Percentiles rank a stretch among this genome's conserved stretches.
Evolutionary conservation across 208 protist species (phyloP).

Genomic region (Spironucleus salmonicida): DNA sequence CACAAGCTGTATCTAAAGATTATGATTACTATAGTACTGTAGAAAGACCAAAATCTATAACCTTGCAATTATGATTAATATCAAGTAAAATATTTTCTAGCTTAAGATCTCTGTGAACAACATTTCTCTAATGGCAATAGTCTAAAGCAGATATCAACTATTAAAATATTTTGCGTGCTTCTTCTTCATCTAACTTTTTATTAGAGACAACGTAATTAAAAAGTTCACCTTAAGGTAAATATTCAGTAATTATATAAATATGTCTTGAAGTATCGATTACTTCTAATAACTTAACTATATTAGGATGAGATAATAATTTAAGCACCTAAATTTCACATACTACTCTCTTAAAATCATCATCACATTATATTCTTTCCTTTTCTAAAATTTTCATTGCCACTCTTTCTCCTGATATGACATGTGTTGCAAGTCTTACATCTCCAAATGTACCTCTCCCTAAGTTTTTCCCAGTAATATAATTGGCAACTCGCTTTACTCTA

Average conservation of each 20-base stretch:
- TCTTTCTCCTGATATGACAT: constrained; percentile 49
- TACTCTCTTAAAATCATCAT: constrained; percentile 41
- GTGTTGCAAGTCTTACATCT: constrained; percentile 72
- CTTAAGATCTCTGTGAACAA: constrained; percentile 73
- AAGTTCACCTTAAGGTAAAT: constrained; percentile 58
- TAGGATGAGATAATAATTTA: constrained; percentile 57
- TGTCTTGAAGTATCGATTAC: constrained; percentile 52
- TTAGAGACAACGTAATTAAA: constrained; percentile 55
- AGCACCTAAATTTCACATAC: constrained; percentile 59
- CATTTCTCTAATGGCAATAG: constrained; percentile 53
- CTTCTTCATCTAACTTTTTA: constrained; percentile 48
- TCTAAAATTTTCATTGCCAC: constrained; percentile 60
- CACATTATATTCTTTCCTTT: constrained; percentile 49
- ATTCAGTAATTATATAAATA: constrained; percentile 53
- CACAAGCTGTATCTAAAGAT: constrained; percentile 63
- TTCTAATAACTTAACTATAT: constrained; percentile 56
- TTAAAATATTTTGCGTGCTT: constrained; percentile 53
- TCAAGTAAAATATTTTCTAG: constrained; percentile 74
- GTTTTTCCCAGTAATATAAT: constrained; percentile 86
- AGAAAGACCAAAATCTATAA: constrained; percentile 79
- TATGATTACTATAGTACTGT: constrained; percentile 70
- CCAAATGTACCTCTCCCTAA: constrained; percentile 94
- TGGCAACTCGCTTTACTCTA: constrained; percentile 59
- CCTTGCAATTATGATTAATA: constrained; percentile 50
- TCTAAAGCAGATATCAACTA: constrained; percentile 55